Conservation (phyloP, 139 green algal species). For the Prasinococcaceae sp. region DNA sequence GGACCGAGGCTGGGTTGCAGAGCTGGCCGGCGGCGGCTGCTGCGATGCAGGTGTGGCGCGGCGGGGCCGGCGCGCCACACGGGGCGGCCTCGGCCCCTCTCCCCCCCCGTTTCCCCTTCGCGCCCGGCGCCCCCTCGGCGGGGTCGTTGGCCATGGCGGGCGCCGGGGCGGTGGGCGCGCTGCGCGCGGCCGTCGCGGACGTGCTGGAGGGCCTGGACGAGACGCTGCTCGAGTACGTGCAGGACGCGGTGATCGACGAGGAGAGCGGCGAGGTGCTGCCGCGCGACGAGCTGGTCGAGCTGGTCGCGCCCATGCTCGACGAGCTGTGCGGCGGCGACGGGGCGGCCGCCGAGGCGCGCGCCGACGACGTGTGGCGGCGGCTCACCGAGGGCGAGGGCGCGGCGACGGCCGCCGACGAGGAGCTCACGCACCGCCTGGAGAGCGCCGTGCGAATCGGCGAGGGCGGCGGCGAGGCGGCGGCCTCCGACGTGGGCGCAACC, state of each 20-base stretch:
- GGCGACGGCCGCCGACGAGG: too few species aligned
- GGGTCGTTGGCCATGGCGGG: too few species aligned
- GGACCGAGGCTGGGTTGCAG: too few species aligned
- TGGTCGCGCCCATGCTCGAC: constrained; percentile 1
- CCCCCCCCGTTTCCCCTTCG: too few species aligned
- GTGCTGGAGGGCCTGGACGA: constrained; percentile 8
- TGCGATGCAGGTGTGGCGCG: too few species aligned
- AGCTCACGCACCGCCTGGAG: background rate
- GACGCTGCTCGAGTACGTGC: constrained; percentile 9
- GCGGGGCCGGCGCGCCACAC: too few species aligned
- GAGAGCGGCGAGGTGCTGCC: background rate
- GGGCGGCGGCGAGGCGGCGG: background rate
- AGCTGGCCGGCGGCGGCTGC: too few species aligned
- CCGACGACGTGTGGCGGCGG: background rate
- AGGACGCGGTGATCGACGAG: constrained; percentile 4
- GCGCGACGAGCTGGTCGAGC: constrained; percentile 1
- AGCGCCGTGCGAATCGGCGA: background rate
- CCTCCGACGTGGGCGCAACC: background rate
- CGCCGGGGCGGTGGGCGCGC: background rate
- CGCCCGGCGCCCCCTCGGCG: too few species aligned
- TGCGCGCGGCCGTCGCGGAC: background rate
- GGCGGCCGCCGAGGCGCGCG: background rate
- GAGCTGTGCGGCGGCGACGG: constrained; percentile 6
- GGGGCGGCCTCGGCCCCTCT: too few species aligned
- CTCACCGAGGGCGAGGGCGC: too few species aligned